These are phyloP conservation scores for Protomyces gravidus DNA, from an alignment of 1,139 yeast genomes.

Conservation along the genomic window DNA sequence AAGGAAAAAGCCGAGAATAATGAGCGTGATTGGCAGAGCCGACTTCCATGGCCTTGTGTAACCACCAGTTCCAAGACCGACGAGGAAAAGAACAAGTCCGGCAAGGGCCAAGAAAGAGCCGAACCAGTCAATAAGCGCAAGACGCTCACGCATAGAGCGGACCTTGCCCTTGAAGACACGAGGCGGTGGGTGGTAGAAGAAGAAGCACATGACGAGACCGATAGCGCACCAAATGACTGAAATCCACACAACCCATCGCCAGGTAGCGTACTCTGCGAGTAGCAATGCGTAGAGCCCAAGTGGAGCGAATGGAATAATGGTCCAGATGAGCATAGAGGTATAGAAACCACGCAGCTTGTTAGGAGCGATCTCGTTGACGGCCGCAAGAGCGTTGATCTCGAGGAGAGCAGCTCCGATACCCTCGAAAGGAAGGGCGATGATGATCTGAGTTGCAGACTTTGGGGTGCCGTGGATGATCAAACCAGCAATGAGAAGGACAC, in stretches of 20 bases:
- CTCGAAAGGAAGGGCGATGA: slow-evolving; percentile 7
- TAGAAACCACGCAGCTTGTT: slow-evolving; percentile 25
- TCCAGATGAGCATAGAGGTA: slow-evolving; percentile 26
- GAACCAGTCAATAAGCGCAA: slow-evolving; percentile 7
- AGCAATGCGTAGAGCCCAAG: slow-evolving; percentile 18
- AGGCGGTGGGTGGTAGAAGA: slow-evolving; percentile 28
- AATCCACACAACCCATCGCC: slow-evolving; percentile 26
- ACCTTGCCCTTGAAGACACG: slow-evolving; percentile 11
- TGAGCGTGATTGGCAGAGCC: slow-evolving; percentile 5
- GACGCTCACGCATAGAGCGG: slow-evolving; percentile 1
- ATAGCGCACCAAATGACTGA: slow-evolving; percentile 18
- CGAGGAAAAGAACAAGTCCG: slow-evolving; percentile 21
- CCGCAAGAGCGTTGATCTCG: slow-evolving; percentile 23
- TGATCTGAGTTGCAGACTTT: slow-evolving; percentile 5
- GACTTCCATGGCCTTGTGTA: slow-evolving; percentile 23
- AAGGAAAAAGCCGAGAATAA: slow-evolving; percentile 10
- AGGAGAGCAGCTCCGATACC: slow-evolving; percentile 24
- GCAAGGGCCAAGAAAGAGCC: slow-evolving; percentile 11
- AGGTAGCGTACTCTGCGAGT: slow-evolving; percentile 16
- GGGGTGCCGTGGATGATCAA: slow-evolving; percentile 48
- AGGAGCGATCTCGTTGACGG: slow-evolving; percentile 25
- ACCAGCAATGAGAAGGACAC: slow-evolving; percentile 55
- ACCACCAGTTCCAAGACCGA: slow-evolving; percentile 24
- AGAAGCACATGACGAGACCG: slow-evolving; percentile 23
- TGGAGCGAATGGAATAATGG: slow-evolving; percentile 20